Evolutionary conservation across 169 alveolate species (phyloP).

Genomic region (Babesia bigemina): DNA sequence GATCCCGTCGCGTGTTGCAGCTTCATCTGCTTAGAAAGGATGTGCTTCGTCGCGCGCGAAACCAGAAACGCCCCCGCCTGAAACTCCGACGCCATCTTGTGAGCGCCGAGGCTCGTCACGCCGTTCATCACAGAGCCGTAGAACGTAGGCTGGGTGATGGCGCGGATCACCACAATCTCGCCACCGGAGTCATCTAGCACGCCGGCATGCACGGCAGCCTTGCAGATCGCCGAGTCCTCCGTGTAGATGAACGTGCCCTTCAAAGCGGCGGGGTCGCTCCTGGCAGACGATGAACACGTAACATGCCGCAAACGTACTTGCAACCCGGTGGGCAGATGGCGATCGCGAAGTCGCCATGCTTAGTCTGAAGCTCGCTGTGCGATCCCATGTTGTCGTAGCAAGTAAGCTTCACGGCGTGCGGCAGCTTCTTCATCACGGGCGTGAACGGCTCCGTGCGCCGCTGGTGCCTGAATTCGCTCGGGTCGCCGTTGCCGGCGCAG

Average conservation of each 20-base stretch:
- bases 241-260: conserved; percentile 87
- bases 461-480: conserved; percentile 59
- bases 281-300: background rate
- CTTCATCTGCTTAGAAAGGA: conserved; percentile 51
- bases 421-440: conserved; percentile 67
- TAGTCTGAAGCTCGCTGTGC: conserved; percentile 65
- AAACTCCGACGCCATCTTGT: conserved; percentile 26
- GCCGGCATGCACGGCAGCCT: conserved; percentile 91
- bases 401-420: conserved; percentile 69
- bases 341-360: conserved; percentile 62
- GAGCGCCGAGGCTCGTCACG: conserved; percentile 48
- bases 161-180: conserved; percentile 49
- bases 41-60: conserved; percentile 54
- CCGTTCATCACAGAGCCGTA: conserved; percentile 70
- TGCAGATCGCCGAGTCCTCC: conserved; percentile 87
- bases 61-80: conserved; percentile 56
- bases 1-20: background rate
- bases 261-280: conserved; percentile 66
- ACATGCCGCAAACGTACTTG: conserved; percentile 28
- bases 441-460: conserved; percentile 57
- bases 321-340: conserved; percentile 68
- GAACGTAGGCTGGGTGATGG: conserved; percentile 44
- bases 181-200: conserved; percentile 72
- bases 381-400: conserved; percentile 75
- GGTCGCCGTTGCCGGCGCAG: conserved; percentile 75